Evolutionary conservation across 768 basidiomycete genomes (phyloP), one percentile per base, ranked within the genome.

Genomic region (Hydnomerulius pinastri): DNA sequence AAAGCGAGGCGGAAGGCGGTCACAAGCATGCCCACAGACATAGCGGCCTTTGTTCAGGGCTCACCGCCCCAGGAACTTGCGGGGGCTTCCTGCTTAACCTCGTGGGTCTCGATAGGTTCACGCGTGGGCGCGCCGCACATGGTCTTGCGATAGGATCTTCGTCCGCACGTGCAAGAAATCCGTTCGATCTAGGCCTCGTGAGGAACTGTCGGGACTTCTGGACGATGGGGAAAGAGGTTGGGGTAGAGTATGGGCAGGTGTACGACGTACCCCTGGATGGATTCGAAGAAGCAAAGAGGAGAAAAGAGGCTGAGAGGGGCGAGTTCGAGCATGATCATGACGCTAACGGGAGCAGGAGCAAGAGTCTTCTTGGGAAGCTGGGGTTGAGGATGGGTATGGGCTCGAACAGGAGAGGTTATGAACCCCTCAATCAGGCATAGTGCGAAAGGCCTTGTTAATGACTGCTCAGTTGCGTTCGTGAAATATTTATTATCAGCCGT

Each of bases 181-280:
- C 96, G 33, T 99, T 98, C 67, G 92, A 97, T 69, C 60, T 90
- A 18, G 95, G 95, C 2, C 39, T 87, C 13, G 70, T 80, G 17
- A 74, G 76, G 49, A 95, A 95, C 64, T 95, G 92, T 67, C 83
- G 80, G 60, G 96, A 99, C 73, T 98, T 99, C 70, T 99, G 96
- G 96, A 83, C 83, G 42, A 80, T 80, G 48, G 92, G 94, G 20
- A 76, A 77, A 52, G 90, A 92, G 68, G 72, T 96, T 21, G 92
- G 91, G 2, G 90, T 99, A 39, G 87, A 95, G 66, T 99, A 97
- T 71, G 90, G 91, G 46, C 75, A 77, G 57, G 66, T 97, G 66
- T 96, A 95, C 71, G 92, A 94, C 69, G 83, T 98, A 21, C 94
- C 95, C 4, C 55, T 74, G 3, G 93, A 94, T 64, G 94, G 93